phyloP scores from a whole-genome alignment of 257 asterid genomes.

The Lycium barbarum region DNA sequence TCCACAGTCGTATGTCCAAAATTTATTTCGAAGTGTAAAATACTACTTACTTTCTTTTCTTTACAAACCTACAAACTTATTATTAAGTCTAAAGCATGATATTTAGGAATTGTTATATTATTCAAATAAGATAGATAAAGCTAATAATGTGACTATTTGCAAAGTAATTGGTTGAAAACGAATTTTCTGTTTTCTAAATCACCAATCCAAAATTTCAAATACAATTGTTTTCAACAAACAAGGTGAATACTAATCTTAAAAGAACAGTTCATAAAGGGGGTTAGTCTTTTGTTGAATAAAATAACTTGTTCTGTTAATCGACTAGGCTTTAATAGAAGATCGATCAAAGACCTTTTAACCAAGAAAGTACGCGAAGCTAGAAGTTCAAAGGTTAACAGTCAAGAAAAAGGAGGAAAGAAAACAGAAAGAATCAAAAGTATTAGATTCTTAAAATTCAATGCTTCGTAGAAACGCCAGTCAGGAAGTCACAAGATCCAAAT shows the following conservation, averaged over 20 bases:
- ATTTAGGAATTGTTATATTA: neutral
- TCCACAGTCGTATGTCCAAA: neutral
- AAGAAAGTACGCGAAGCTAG: neutral
- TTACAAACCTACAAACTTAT: neutral
- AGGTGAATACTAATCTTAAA: neutral
- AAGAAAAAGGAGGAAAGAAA: neutral
- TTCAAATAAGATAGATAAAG: neutral
- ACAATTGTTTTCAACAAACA: neutral
- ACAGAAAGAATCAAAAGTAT: neutral
- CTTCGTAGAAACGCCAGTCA: neutral
- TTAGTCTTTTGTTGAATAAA: neutral
- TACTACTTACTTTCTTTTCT: neutral
- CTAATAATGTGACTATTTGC: neutral
- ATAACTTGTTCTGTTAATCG: neutral
- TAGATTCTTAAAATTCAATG: conserved; percentile 3
- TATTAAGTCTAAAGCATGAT: neutral
- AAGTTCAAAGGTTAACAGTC: too few relatives aligned
- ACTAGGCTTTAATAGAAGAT: neutral
- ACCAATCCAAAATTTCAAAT: neutral
- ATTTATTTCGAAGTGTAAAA: neutral
- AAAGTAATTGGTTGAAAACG: neutral
- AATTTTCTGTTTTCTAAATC: neutral
- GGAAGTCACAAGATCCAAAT: neutral
- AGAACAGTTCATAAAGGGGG: neutral
- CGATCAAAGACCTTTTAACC: neutral